Evolutionary conservation across 169 alveolate genomes (phyloP).

Genomic region (Haemoproteus tartakovskyi): DNA sequence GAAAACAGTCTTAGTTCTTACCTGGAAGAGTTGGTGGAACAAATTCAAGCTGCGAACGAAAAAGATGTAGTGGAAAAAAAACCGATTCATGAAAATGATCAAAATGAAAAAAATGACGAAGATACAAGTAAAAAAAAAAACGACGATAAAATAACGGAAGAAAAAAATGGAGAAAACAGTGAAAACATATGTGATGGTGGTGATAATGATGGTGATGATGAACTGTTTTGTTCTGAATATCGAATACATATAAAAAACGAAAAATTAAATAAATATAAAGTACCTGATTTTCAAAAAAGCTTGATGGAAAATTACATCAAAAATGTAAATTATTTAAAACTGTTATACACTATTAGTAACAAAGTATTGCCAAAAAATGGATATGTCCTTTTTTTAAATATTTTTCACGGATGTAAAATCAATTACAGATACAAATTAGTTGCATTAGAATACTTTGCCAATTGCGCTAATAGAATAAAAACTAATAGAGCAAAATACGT

Average conservation of each 20-base stretch:
- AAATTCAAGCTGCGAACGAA: constrained; percentile 30
- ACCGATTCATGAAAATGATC: constrained; percentile 11
- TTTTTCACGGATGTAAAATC: constrained; percentile 28
- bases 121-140: neutral
- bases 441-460: constrained; percentile 53
- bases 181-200: neutral
- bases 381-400: constrained; percentile 27
- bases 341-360: constrained; percentile 37
- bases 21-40: constrained; percentile 38
- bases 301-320: constrained; percentile 38
- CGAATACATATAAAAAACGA: constrained; percentile 31
- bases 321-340: constrained; percentile 46
- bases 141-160: neutral
- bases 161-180: neutral
- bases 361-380: constrained; percentile 57
- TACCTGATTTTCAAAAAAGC: constrained; percentile 9
- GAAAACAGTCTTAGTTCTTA: constrained; percentile 20
- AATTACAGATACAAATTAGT: constrained; percentile 50
- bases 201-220: no score
- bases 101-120: constrained; percentile 4
- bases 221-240: constrained; percentile 1
- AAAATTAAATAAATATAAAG: constrained; percentile 12
- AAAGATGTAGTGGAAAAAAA: constrained; percentile 46
- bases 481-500: constrained; percentile 58
- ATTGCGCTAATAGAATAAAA: constrained; percentile 40